These are phyloP conservation scores for Boeremia lycopersici DNA, from an alignment of 2,329 filamentous ascomycete genomes.

Conservation along the genomic window DNA sequence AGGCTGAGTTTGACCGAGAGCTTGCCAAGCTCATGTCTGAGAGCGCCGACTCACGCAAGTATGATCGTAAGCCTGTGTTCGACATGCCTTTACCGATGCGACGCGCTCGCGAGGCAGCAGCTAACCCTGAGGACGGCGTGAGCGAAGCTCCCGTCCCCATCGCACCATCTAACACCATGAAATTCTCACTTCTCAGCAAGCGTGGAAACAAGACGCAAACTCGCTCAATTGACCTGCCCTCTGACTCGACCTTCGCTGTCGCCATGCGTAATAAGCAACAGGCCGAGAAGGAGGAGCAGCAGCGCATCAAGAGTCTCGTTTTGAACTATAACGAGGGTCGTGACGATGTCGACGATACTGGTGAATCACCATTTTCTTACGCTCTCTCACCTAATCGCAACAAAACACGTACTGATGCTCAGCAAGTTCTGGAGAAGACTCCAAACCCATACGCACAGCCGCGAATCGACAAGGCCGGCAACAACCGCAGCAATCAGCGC, in stretches of 20 bases:
- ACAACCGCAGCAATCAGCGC: constrained; percentile 76
- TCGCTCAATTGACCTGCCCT: constrained; percentile 84
- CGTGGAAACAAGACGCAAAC: constrained; percentile 96
- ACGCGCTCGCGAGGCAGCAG: constrained; percentile 63
- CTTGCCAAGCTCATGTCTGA: constrained; percentile 99
- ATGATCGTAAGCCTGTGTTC: constrained; percentile 91
- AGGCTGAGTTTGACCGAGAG: constrained; percentile 97
- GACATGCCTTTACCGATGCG: constrained; percentile 97
- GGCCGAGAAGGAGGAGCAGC: constrained; percentile 93
- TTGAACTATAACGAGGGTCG: constrained; percentile 88
- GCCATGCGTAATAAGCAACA: constrained; percentile 96
- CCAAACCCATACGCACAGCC: constrained; percentile 53
- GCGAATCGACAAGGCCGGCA: constrained; percentile 62
- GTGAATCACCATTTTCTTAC: constrained; percentile 62
- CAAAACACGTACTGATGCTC: constrained; percentile 53
- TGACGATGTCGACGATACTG: constrained; percentile 74
- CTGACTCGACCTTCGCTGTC: constrained; percentile 92
- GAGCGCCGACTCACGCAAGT: constrained; percentile 92
- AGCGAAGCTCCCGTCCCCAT: constrained; percentile 48
- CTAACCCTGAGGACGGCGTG: constrained; percentile 49
- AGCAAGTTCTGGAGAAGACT: constrained; percentile 49
- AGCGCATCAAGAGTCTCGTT: constrained; percentile 97
- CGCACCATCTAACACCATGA: constrained; percentile 71
- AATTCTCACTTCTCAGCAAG: constrained; percentile 94
- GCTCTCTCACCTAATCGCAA: constrained; percentile 53